phyloP scores from a whole-genome alignment of 768 basidiomycete species.

The Boletus reticulatus region DNA sequence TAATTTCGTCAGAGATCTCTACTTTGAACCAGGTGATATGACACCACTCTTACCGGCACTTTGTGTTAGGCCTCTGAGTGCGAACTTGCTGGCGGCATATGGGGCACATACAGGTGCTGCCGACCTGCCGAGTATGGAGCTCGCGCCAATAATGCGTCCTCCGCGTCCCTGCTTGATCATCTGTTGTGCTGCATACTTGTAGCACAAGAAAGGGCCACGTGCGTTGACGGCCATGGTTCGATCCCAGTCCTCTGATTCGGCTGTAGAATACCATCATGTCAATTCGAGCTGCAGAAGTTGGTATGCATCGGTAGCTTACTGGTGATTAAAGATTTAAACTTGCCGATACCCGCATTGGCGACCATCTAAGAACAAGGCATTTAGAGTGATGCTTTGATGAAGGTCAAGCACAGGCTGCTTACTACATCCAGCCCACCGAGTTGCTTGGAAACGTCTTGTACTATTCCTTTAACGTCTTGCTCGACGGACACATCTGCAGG shows the following conservation, averaged over 20 bases:
- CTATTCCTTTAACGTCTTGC: constrained; percentile 38
- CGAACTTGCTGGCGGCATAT: constrained; percentile 38
- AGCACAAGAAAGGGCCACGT: constrained; percentile 57
- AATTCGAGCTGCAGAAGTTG: background rate
- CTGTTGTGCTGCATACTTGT: constrained; percentile 57
- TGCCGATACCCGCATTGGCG: constrained; percentile 7
- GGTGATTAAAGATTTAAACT: background rate
- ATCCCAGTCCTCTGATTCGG: constrained; percentile 29
- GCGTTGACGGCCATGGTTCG: constrained; percentile 46
- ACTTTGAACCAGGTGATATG: background rate
- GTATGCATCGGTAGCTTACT: background rate
- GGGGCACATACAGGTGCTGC: background rate
- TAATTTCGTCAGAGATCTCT: background rate
- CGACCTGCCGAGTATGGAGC: background rate
- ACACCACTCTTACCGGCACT: constrained; percentile 25
- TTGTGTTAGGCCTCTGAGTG: constrained; percentile 39
- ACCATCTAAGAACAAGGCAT: constrained; percentile 2
- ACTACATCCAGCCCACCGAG: constrained; percentile 48
- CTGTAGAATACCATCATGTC: background rate
- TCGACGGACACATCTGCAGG: constrained; percentile 42
- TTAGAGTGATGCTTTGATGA: background rate
- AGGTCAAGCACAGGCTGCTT: background rate
- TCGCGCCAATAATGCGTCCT: constrained; percentile 51
- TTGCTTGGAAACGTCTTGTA: constrained; percentile 28
- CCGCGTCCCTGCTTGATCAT: constrained; percentile 54